Evolutionary conservation across 2,329 filamentous ascomycete species (phyloP), one percentile per base, ranked within the genome.

Genomic region (Tothia fuscella): DNA sequence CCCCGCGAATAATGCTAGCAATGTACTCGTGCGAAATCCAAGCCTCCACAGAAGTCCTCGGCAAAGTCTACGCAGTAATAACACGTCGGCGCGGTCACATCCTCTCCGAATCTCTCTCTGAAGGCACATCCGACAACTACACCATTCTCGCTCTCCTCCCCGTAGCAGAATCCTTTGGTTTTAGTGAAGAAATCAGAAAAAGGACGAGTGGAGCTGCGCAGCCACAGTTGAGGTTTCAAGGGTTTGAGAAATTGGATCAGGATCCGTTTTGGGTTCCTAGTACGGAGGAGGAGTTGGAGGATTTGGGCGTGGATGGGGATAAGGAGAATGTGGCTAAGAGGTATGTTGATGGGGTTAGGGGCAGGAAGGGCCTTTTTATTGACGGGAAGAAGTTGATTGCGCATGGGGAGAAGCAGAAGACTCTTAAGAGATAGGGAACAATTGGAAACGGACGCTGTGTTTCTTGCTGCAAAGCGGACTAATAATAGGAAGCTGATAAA

Each of bases 191-290:
- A 63, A 96, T 98, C 65, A 78, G 91, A 45, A 96, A 96, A 65
- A 76, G 88, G 5, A 94, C 87, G 1, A 87, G 80, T 5, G 91
- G 91, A 3, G 85, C 83, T 3, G 91, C 91, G 1, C 82, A 85
- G 53, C 91, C 91, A 38, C 91, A 96, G 68, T 71, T 98, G 28
- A 81, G 93, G 47, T 98, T 96, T 57, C 76, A 84, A 6, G 91
- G 91, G 1, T 98, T 88, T 56, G 82, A 95, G 63, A 31, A 33
- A 2, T 33, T 24, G 25, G 31, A 37, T 34, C 34, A 46, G 30
- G 91, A 98, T 66, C 91, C 91, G 0, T 93, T 93, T 66, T 98
- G 91, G 91, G 87, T 93, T 35, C 91, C 91, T 1, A 87, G 86
- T 49, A 96, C 89, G 0, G 91, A 96, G 57, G 91, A 96, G 58